A percentile compares a stretch with the other conserved stretches of the same genome.
phyloP scores from a whole-genome alignment of 495 filamentous ascomycete species.

The Aspergillus ellipticus region DNA sequence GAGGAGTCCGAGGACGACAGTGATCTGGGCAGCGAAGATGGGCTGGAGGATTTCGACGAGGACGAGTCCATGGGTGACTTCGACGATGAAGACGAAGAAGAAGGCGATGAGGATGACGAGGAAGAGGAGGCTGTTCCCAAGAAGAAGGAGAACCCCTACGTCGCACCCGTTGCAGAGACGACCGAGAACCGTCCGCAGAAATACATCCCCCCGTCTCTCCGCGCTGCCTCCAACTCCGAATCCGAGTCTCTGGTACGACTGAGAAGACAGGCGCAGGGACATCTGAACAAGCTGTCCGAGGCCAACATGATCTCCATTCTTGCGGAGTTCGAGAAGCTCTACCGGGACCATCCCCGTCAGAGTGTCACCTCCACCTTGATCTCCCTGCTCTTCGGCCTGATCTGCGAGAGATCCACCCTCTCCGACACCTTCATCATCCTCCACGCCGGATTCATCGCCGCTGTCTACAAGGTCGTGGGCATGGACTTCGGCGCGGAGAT shows the following conservation, averaged over 20 bases:
- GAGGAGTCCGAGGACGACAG: conserved; percentile 29
- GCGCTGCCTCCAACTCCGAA: conserved; percentile 57
- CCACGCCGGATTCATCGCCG: conserved; percentile 84
- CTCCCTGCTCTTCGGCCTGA: conserved; percentile 65
- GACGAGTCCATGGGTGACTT: conserved; percentile 33
- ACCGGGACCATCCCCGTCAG: conserved; percentile 73
- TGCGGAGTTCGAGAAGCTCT: conserved; percentile 74
- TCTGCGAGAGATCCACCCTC: conserved; percentile 71
- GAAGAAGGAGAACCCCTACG: conserved; percentile 59
- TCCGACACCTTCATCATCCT: conserved; percentile 88
- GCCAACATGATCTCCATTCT: conserved; percentile 80
- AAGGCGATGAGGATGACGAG: conserved; percentile 28
- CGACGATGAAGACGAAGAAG: conserved; percentile 39
- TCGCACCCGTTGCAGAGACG: conserved; percentile 44
- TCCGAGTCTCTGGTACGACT: conserved; percentile 66
- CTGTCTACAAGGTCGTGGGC: conserved; percentile 80
- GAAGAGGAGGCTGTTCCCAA: conserved; percentile 30
- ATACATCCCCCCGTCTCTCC: conserved; percentile 87
- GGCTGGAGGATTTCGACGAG: conserved; percentile 19
- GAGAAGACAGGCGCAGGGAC: conserved; percentile 76
- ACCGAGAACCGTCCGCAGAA: conserved; percentile 42
- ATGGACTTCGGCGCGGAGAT: conserved; percentile 84
- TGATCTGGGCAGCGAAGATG: conserved; percentile 24
- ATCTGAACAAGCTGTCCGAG: conserved; percentile 90
- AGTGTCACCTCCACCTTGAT: conserved; percentile 77